Base-by-base conservation (phyloP, 2,329 filamentous ascomycete genomes). In the Scolecobasidium constrictum region DNA sequence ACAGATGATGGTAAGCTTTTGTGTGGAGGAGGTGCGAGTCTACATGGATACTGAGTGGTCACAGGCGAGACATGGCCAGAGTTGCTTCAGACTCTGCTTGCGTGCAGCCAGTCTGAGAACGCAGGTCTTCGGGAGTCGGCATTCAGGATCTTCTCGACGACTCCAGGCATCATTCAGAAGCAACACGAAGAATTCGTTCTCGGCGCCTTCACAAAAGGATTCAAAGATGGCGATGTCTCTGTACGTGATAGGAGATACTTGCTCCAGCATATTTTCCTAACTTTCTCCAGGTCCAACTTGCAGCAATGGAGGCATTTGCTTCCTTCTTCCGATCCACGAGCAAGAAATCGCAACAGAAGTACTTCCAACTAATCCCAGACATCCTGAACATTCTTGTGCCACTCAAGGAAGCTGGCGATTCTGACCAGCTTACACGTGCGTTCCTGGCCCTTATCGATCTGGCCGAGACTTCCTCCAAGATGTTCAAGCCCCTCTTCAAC, bases 401-500 rank as follows among this genome's bases (percentile, higher is more conserved):
- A 1, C 81, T 98, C 60, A 95, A 95, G 65, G 86, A 95, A 51
- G 78, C 83, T 2, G 78, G 83, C 50, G 86, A 98, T 57, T 92
- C 86, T 11, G 90, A 95, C 12, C 81, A 94, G 50, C 77, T 98
- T 13, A 90, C 86, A 51, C 87, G 87, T 58, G 88, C 88, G 17
- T 78, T 98, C 34, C 71, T 95, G 44, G 83, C 90, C 18, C 73
- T 98, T 38, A 95, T 98, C 54, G 92, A 96, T 50, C 73, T 98
- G 43, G 92, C 92, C 31, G 92, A 96, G 63, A 76, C 83, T n/a
- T 83, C 86, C 17, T 87, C 90, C 17, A 93, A 92, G 66, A 96
- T 96, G 88, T 98, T 98, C 69, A 94, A 92, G 66, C 75, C 75
- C 16, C 72, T 94, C n/a, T 98, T 98, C 68, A 82, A 83, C 57